These are phyloP conservation scores for Apiospora hydei DNA, from an alignment of 2,329 filamentous ascomycete genomes.

Conservation along the genomic window DNA sequence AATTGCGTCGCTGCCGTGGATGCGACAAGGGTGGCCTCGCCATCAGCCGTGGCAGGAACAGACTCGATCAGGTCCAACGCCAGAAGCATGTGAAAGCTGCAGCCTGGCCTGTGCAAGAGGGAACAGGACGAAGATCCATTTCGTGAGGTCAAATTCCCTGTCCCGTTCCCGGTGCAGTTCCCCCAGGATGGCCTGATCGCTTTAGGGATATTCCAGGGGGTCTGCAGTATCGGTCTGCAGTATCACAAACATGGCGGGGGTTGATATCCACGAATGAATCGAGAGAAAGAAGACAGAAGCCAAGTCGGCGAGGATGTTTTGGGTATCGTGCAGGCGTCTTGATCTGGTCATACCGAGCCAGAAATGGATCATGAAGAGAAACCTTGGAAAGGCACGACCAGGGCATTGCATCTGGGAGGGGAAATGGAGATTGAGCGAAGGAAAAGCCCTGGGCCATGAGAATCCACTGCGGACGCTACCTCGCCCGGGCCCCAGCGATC, in stretches of 20 bases:
- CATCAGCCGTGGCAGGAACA: neutral
- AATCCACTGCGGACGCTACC: constrained; percentile 6
- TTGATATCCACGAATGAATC: neutral
- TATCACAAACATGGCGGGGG: neutral
- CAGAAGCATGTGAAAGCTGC: constrained; percentile 14
- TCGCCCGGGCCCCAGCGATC: neutral
- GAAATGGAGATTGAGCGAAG: neutral
- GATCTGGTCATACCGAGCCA: neutral
- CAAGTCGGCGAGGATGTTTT: neutral
- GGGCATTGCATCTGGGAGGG: neutral
- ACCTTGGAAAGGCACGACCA: neutral
- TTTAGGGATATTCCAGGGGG: constrained; percentile 2
- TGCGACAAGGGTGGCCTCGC: neutral
- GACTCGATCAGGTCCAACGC: neutral
- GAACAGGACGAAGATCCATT: neutral
- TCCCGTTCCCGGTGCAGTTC: neutral
- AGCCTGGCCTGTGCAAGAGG: neutral
- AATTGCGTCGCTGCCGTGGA: neutral
- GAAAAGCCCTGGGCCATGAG: neutral
- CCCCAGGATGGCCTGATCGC: neutral
- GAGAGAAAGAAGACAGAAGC: neutral
- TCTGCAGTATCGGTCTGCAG: constrained; percentile 9
- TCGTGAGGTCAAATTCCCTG: neutral
- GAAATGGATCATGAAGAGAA: neutral
- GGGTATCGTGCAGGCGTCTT: neutral